phyloP scores from a whole-genome alignment of 139 green algal genomes.

The Tetradesmus lagerheimii region DNA sequence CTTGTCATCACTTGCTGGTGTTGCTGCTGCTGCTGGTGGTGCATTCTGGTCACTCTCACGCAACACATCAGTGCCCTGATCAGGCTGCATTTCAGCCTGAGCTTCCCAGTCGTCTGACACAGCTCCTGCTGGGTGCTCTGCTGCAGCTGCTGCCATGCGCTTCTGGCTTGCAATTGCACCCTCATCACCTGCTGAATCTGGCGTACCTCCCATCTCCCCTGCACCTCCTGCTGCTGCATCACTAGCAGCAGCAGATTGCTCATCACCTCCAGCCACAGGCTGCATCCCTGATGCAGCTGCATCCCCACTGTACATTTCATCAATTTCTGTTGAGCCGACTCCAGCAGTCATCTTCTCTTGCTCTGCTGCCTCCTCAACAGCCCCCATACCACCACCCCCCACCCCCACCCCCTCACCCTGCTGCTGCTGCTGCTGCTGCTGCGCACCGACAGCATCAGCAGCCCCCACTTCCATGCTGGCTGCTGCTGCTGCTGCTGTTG shows the following conservation, averaged over 20 bases:
- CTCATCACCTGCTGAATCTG: neutral
- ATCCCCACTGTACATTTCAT: too few species aligned
- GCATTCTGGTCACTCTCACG: neutral
- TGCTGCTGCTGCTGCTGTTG: constrained; percentile 11
- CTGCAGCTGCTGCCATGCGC: neutral
- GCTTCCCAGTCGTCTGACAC: neutral
- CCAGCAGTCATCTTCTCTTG: neutral
- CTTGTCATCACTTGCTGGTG: neutral
- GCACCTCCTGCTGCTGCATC: neutral
- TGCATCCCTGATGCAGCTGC: too few species aligned
- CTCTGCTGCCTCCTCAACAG: neutral
- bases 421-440: neutral
- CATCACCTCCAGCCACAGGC: too few species aligned
- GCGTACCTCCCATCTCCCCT: neutral
- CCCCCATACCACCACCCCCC: neutral
- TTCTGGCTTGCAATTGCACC: neutral
- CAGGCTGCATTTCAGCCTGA: neutral
- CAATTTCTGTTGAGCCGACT: too few species aligned
- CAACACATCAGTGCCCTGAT: neutral
- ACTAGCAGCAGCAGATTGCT: neutral
- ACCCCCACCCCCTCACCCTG: neutral
- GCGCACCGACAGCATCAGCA: neutral
- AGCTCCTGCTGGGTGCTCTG: neutral
- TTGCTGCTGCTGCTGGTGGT: neutral
- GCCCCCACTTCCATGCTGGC: neutral